Evolutionary conservation across 2,329 filamentous ascomycete genomes (phyloP).

Genomic region (Anthostomella pinea): DNA sequence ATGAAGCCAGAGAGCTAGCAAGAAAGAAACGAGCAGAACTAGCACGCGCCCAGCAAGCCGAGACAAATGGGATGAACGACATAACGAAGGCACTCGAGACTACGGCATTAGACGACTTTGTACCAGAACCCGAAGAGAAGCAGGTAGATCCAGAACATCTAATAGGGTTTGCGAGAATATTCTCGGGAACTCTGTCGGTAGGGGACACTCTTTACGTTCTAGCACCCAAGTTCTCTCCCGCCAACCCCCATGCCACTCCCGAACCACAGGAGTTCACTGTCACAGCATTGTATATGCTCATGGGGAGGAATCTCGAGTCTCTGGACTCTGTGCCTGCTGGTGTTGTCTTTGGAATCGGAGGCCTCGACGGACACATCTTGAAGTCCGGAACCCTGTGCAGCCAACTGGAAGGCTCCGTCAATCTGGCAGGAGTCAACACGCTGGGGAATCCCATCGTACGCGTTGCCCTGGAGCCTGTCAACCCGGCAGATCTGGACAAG

Average conservation of each 20-base stretch:
- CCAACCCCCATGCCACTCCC: constrained; percentile 66
- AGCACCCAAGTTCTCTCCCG: constrained; percentile 88
- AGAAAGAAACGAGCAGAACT: constrained; percentile 87
- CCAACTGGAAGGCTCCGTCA: constrained; percentile 79
- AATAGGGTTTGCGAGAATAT: constrained; percentile 91
- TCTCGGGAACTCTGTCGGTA: constrained; percentile 84
- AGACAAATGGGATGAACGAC: constrained; percentile 49
- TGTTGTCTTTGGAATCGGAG: constrained; percentile 91
- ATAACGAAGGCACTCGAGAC: constrained; percentile 60
- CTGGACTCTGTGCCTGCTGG: constrained; percentile 85
- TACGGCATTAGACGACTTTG: constrained; percentile 55
- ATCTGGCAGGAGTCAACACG: constrained; percentile 80
- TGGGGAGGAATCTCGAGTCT: constrained; percentile 85
- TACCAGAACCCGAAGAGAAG: constrained; percentile 49
- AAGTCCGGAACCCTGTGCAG: constrained; percentile 95
- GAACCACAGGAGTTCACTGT: constrained; percentile 80
- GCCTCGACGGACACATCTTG: constrained; percentile 87
- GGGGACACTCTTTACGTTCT: constrained; percentile 90
- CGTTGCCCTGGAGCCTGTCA: constrained; percentile 89
- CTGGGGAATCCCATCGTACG: constrained; percentile 88
- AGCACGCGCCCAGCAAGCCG: constrained; percentile 69
- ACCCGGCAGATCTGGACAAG: constrained; percentile 86
- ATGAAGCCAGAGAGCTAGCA: constrained; percentile 85
- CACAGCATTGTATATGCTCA: constrained; percentile 87
- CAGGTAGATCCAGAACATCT: constrained; percentile 77